Percentiles rank a stretch among this genome's conserved stretches.
Evolutionary conservation across 1,139 yeast species (phyloP).

Genomic region (Yamadazyma pseudoaaseri): DNA sequence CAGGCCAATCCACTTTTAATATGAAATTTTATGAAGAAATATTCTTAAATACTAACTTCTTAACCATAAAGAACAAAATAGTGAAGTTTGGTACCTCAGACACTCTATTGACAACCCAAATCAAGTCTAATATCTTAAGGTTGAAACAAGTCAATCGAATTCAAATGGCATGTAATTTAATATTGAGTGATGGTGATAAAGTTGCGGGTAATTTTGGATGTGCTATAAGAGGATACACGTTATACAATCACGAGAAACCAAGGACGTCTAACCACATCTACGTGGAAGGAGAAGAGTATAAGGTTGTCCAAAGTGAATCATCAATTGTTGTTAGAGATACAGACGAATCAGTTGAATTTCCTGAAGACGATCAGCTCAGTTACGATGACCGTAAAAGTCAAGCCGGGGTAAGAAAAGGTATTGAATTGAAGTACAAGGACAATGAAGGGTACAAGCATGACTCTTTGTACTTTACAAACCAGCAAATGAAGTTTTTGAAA

Average conservation of each 20-base stretch:
- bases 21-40: conserved; percentile 55
- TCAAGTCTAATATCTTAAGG: conserved; percentile 51
- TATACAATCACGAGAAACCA: conserved; percentile 55
- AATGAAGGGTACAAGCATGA: conserved; percentile 30
- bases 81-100: conserved; percentile 11
- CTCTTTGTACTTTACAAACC: conserved; percentile 25
- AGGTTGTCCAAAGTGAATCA: conserved; percentile 49
- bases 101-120: conserved; percentile 44
- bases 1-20: conserved; percentile 37
- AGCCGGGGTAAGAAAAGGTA: conserved; percentile 29
- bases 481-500: conserved; percentile 29
- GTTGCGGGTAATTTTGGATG: conserved; percentile 50
- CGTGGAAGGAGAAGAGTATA: conserved; percentile 49
- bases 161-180: conserved; percentile 57
- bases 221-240: conserved; percentile 69
- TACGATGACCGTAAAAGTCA: conserved; percentile 43
- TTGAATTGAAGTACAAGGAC: conserved; percentile 15
- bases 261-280: conserved; percentile 41
- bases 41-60: conserved; percentile 42
- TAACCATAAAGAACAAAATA: conserved; percentile 20
- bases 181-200: conserved; percentile 37
- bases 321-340: conserved; percentile 26
- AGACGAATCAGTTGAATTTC: conserved; percentile 18
- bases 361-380: conserved; percentile 14
- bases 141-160: conserved; percentile 63